Evolutionary conservation across 176 grass and related monocot genomes (phyloP), one percentile per base, ranked within the genome.

Genomic region (Oryza glumipatula): DNA sequence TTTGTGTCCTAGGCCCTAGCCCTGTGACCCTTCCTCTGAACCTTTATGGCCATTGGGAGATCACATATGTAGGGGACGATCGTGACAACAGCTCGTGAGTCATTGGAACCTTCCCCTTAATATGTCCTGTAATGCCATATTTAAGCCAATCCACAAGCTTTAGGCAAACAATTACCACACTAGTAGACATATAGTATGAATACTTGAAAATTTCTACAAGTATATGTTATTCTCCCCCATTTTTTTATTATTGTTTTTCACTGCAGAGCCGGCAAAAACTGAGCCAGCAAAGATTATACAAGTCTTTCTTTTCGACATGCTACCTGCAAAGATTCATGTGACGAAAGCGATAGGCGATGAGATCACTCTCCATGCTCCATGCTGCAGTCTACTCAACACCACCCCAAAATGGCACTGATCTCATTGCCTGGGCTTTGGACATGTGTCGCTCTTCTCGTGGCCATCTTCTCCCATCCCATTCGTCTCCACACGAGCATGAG

Each of bases 311-410:
- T 38, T 79, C 28, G 10, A 56, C 84, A 28, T 74, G 38, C 13
- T 72, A 15, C 85, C 72, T 28, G 54, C 30, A 72, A 22, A 54
- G 80, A 73, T 84, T 88, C 80, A 88, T 46, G 81, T 84, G 80
- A 88, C 56, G 86, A 83, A 74, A 88, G 67, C 45, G 81, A 84
- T 67, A 60, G 81, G 86, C 45, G 35, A 43, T 2, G 80, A 88
- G 80, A 78, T 78, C 67, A 64, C 66, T 38, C 22, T 43, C 9
- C 52, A 74, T 7, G 44, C 71, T 44, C 11, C 63, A 39, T 26
- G 21, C 6, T 7, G 39, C 39, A 7, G 39, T 7, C 39, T 9
- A 26, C 52, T 65, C 52, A 52, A 15, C 41, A 23, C 51, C 13
- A 16, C 73, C 65, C 21, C 43, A 69, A 71, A 71, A 38, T 69